Base-by-base conservation (phyloP, 345 rosid species). In the Gossypium ekmanianum region DNA sequence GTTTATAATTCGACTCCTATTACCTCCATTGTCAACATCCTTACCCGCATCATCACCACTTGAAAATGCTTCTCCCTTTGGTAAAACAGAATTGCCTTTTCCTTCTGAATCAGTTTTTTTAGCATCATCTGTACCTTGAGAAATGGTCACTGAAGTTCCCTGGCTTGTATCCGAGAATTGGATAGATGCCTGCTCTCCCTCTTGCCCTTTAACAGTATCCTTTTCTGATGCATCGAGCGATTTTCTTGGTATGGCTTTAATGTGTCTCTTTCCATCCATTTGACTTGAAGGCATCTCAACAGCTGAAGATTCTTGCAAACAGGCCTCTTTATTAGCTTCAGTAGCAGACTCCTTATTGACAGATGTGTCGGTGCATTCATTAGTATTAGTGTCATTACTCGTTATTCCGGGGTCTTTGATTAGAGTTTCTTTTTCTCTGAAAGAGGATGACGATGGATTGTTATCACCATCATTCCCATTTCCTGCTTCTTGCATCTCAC, bases 1-100 rank as follows among this genome's bases (percentile, higher is more conserved):
- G 84, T 88, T 85, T 69, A 92, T 85, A 63, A 85, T 80, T 69
- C 95, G 85, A 61, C 89, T 87, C 74, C 79, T 89, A 72, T 79
- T 84, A 74, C 87, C 86, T 58, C 82, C 94, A 27, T 63, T 50
- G 56, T 74, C 80, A 29, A 76, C 79, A 80, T 83, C 92, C 76
- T 59, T 83, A 71, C 79, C 72, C 72, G 72, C 69, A 80, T 80
- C 83, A 72, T 85, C 83, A 48, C 44, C 80, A 81, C 61, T 83
- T 64, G 79, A 44, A 61, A 81, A 80, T 18, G 79, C 63, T 59
- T 84, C 91, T 22, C 63, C 79, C 79, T 70, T 78, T 10, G 86
- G 81, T 63, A 83, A 79, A 72, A 67, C 76, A 20, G 80, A 76
- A 80, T 78, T 81, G 43, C 57, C 77, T 78, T 88, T 83, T 74